Percentiles rank a stretch among this genome's conserved stretches.
These are phyloP conservation scores for Colletotrichum sp. DNA, from an alignment of 2,329 filamentous ascomycete species.

Conservation along the genomic window DNA sequence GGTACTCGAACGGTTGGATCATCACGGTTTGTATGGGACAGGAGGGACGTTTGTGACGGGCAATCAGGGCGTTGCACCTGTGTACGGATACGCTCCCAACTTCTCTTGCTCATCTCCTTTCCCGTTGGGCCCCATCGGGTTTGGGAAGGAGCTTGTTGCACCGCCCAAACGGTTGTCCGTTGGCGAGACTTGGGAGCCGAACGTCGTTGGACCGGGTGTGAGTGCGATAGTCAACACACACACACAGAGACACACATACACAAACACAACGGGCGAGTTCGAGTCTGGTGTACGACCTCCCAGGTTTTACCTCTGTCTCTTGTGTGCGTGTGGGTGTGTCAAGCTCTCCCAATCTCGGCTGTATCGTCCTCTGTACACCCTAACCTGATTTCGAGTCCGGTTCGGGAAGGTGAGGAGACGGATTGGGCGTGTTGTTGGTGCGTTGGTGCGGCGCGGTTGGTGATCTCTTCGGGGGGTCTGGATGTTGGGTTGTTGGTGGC, in stretches of 20 bases:
- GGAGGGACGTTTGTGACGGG: not conserved
- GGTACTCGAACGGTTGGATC: not conserved
- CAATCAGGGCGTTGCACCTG: not conserved
- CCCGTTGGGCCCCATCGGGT: not conserved
- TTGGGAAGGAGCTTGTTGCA: not conserved
- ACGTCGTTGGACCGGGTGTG: not conserved
- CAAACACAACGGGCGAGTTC: not conserved
- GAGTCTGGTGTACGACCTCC: not conserved
- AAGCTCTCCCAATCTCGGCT: not conserved
- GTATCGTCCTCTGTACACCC: not conserved
- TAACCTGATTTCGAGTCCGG: not conserved
- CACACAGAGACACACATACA: not conserved
- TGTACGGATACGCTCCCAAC: not conserved
- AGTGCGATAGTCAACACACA: not conserved
- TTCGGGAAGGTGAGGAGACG: not conserved
- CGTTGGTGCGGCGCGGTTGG: not conserved
- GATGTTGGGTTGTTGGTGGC: not conserved
- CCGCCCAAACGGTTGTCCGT: not conserved
- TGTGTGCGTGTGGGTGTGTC: not conserved
- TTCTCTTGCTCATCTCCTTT: rapidly evolving
- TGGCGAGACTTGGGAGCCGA: not conserved
- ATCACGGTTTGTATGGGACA: not conserved
- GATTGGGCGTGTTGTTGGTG: not conserved
- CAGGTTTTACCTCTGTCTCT: not conserved
- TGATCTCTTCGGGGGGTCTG: not conserved